Conservation (phyloP, 495 filamentous ascomycete genomes). For the Penicillium daleae region DNA sequence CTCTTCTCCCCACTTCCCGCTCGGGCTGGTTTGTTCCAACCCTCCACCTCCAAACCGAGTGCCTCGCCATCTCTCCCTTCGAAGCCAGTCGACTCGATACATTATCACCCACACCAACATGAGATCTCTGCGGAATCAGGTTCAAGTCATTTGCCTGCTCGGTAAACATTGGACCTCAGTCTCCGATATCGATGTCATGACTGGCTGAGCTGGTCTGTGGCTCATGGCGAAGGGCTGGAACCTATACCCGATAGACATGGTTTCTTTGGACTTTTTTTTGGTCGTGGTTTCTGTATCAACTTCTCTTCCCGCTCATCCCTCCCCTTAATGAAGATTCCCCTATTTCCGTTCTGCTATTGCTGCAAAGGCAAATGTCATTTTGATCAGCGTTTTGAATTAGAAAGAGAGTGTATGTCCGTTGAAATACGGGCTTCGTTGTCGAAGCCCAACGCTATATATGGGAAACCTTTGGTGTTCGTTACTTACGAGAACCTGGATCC, state of each 20-base stretch:
- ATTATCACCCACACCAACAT: slow-evolving; percentile 35
- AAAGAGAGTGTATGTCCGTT: slow-evolving; percentile 14
- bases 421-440: slow-evolving; percentile 9
- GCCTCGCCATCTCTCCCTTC: slow-evolving; percentile 39
- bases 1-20: slow-evolving; percentile 44
- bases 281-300: background rate
- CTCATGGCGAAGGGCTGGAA: background rate
- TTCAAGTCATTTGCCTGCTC: slow-evolving; percentile 43
- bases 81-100: slow-evolving; percentile 41
- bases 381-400: slow-evolving; percentile 18
- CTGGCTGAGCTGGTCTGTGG: background rate
- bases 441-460: slow-evolving; percentile 22
- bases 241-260: background rate
- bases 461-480: slow-evolving; percentile 6
- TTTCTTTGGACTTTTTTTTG: background rate
- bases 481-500: slow-evolving; percentile 14
- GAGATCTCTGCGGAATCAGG: slow-evolving; percentile 35
- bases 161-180: slow-evolving; percentile 20
- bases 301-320: slow-evolving; percentile 6
- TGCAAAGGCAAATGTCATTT: slow-evolving; percentile 20
- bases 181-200: background rate
- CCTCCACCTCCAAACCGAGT: slow-evolving; percentile 36
- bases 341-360: slow-evolving; percentile 16
- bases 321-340: slow-evolving; percentile 23
- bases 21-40: slow-evolving; percentile 43